Base-by-base conservation (phyloP, 768 basidiomycete genomes). In the Termitomyces eurrhizus region DNA sequence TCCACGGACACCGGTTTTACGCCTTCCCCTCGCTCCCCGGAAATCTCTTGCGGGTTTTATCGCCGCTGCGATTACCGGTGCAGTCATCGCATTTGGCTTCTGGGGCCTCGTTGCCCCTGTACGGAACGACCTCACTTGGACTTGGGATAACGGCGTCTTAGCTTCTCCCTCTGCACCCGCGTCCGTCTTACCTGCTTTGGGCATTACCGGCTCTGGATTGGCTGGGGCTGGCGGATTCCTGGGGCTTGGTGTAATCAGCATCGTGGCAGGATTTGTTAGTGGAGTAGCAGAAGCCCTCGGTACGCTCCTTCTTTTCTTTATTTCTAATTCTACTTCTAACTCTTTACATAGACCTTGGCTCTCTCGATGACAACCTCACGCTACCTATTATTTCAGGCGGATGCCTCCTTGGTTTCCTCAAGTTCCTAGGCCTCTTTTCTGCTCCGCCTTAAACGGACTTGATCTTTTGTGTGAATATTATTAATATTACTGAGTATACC, bases 201-300 rank as follows among this genome's bases (percentile, higher is more conserved):
- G 68, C 1, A 50, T 64, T 7, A 32, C 59, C 18, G 58, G 65
- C 45, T 46, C 52, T 56, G 57, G 61, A 18, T 29, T 65, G 0
- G 63, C 45, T 18, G 69, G 69, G 21, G 65, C 73, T 44, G 68
- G 78, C 49, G 73, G 88, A 64, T 63, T 79, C 75, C 14, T 76
- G 0, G 88, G 89, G 0, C 70, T 92, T 52, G 70, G 78, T 49
- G 74, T 78, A 16, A 75, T 91, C 32, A 83, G 86, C 14, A 64
- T 85, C 8, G 79, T 88, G 3, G 81, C 90, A 13, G 95, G 94
- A 1, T 61, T 94, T 36, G 86, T 93, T 13, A 87, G 90, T 24
- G 94, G 90, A 18, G 78, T 93, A 26, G 87, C 90, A n/a, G 95
- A 96, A 72, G 94, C 93, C 0, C 74, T 96, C 16, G 93, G 94